Evolutionary conservation across 2,329 filamentous ascomycete species (phyloP).

Genomic region (Pseudopyricularia javanii): DNA sequence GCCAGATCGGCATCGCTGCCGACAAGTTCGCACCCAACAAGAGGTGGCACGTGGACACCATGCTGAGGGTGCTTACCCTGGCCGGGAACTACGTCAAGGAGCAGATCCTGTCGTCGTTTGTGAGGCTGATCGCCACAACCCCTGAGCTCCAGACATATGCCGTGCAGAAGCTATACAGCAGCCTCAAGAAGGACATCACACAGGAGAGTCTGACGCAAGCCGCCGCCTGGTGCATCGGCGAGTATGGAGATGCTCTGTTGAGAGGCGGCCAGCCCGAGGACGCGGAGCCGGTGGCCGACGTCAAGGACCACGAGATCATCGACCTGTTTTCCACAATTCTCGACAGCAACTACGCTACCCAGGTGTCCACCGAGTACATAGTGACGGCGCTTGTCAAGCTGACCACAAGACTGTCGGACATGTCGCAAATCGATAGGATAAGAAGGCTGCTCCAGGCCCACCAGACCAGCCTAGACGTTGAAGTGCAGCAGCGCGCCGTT

Average conservation of each 20-base stretch:
- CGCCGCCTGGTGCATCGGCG: conserved; percentile 94
- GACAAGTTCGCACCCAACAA: conserved; percentile 95
- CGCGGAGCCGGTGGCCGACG: conserved; percentile 68
- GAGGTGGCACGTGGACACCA: conserved; percentile 96
- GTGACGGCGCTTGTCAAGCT: conserved; percentile 91
- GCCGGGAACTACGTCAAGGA: conserved; percentile 97
- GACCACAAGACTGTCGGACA: conserved; percentile 73
- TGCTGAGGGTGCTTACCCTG: conserved; percentile 84
- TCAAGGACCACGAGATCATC: conserved; percentile 81
- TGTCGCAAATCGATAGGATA: conserved; percentile 76
- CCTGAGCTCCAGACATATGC: conserved; percentile 93
- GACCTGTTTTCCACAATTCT: conserved; percentile 88
- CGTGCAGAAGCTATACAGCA: conserved; percentile 85
- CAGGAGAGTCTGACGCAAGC: conserved; percentile 91
- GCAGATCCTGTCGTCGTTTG: conserved; percentile 92
- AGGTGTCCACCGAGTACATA: conserved; percentile 90
- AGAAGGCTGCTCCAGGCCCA: conserved; percentile 65
- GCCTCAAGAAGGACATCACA: conserved; percentile 90
- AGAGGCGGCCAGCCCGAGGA: conserved; percentile 86
- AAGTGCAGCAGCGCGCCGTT: conserved; percentile 90
- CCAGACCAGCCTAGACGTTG: conserved; percentile 81
- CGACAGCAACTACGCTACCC: conserved; percentile 86
- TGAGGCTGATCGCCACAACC: conserved; percentile 87
- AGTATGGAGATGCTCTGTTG: conserved; percentile 87
- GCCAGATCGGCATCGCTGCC: conserved; percentile 92